Evolutionary conservation across 495 filamentous ascomycete genomes (phyloP), one percentile per base, ranked within the genome.

Genomic region (Aspergillus sclerotiicarbonarius): DNA sequence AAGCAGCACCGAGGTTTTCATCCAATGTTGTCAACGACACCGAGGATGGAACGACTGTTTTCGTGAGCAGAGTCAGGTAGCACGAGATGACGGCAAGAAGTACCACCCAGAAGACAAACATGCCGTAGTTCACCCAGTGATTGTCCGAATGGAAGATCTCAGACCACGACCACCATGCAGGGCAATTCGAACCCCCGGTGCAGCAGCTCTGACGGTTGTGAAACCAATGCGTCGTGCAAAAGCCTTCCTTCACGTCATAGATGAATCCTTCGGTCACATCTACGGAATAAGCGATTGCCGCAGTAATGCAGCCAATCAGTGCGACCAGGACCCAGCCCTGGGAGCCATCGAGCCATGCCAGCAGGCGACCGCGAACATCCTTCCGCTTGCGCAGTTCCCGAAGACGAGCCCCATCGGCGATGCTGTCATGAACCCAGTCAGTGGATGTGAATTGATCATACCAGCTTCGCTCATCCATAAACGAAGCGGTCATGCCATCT

Each of bases 401-500:
- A 37, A 95, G 84, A 45, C 94, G 88, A 53, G 88, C 89, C 44
- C 91, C 90, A 71, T 98, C 94, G 65, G 92, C 92, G 60, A 98
- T 96, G 69, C 90, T 94, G 65, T 98, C 94, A 67, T 96, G 92
- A 8, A 98, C 94, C 94, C 93, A 98, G 71, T 98, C 94, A 63
- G 93, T 98, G 9, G 90, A 96, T 6, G 93, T 97, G 72, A 98
- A 97, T 72, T 98, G 94, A 76, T 98, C 93, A 72, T 98, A 98
- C 94, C 94, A 98, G 12, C 94, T 89, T 16, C 94, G 84, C 51
- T 98, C 92, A 65, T 98, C 91, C 29, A 84, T 71, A 53, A 81
- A 84, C 13, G 85, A 66, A 6, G 71, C 70, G 15, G 73, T 79
- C 53, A 77, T 44, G 18, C 79, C 82, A 61, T 79, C 72, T 57